A percentile compares a stretch with the other conserved stretches of the same genome.
phyloP scores from a whole-genome alignment of 768 basidiomycete genomes.

The Hygrocybe coccinea region DNA sequence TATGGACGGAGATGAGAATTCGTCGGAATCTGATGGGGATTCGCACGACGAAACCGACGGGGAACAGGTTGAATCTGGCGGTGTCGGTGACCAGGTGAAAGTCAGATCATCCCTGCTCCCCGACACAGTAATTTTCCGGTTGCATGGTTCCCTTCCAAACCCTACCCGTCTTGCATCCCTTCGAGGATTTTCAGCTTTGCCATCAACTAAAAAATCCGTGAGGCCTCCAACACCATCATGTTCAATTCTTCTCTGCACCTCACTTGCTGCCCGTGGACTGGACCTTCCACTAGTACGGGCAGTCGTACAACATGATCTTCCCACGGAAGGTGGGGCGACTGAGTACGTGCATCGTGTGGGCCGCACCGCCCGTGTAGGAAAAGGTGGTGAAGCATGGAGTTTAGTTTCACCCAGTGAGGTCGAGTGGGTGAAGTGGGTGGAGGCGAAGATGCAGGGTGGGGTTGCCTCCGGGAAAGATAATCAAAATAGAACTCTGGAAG shows the following conservation, averaged over 20 bases:
- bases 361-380: constrained; percentile 93
- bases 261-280: constrained; percentile 96
- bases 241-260: constrained; percentile 88
- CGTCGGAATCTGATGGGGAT: constrained; percentile 24
- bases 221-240: constrained; percentile 31
- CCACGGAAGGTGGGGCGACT: constrained; percentile 92
- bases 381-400: constrained; percentile 93
- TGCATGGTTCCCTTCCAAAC: constrained; percentile 90
- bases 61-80: constrained; percentile 23
- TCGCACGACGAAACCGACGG: constrained; percentile 20
- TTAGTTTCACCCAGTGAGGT: constrained; percentile 83
- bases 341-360: constrained; percentile 98
- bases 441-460: constrained; percentile 69
- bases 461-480: constrained; percentile 28
- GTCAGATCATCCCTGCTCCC: constrained; percentile 75
- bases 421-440: constrained; percentile 89
- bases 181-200: constrained; percentile 64
- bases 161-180: constrained; percentile 75
- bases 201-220: constrained; percentile 25
- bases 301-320: constrained; percentile 94
- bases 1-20: constrained; percentile 48
- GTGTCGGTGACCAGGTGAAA: constrained; percentile 44
- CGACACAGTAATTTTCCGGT: constrained; percentile 72
- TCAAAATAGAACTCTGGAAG: constrained; percentile 47
- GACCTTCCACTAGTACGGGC: constrained; percentile 92